phyloP scores from a whole-genome alignment of 495 filamentous ascomycete genomes.

The Immersiella caudata region DNA sequence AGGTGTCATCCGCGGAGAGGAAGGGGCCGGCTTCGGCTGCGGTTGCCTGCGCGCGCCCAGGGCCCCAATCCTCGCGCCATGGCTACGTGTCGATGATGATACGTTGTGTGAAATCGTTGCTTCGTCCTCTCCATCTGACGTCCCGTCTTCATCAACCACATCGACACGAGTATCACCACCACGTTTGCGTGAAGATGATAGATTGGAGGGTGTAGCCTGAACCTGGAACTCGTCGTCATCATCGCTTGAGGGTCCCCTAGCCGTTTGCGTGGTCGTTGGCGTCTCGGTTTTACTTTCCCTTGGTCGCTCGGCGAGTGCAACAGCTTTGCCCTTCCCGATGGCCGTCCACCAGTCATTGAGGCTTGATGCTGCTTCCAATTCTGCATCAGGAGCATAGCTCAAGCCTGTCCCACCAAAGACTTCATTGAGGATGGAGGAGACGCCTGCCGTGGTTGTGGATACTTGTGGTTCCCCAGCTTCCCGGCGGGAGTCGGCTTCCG shows the following conservation, averaged over 20 bases:
- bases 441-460: conserved; percentile 37
- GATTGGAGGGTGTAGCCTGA: conserved; percentile 49
- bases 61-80: conserved; percentile 28
- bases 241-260: conserved; percentile 19
- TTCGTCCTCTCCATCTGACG: conserved; percentile 41
- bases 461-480: conserved; percentile 27
- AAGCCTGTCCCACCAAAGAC: conserved; percentile 42
- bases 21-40: conserved; percentile 20
- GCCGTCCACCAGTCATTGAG: conserved; percentile 56
- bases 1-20: conserved; percentile 16
- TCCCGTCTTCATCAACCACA: conserved; percentile 37
- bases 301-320: conserved; percentile 27
- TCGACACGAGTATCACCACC: conserved; percentile 10
- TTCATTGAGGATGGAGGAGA: conserved; percentile 38
- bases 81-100: conserved; percentile 2
- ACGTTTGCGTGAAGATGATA: conserved; percentile 28
- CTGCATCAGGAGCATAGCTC: conserved; percentile 26
- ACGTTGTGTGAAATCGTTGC: conserved; percentile 25
- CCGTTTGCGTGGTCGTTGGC: not conserved
- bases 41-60: conserved; percentile 34
- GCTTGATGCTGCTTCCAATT: conserved; percentile 35
- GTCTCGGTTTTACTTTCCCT: conserved; percentile 39
- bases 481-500: conserved; percentile 50
- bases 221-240: conserved; percentile 56
- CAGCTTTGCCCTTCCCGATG: conserved; percentile 38